phyloP scores from a whole-genome alignment of 768 basidiomycete genomes.

The Lactarius deliciosus region DNA sequence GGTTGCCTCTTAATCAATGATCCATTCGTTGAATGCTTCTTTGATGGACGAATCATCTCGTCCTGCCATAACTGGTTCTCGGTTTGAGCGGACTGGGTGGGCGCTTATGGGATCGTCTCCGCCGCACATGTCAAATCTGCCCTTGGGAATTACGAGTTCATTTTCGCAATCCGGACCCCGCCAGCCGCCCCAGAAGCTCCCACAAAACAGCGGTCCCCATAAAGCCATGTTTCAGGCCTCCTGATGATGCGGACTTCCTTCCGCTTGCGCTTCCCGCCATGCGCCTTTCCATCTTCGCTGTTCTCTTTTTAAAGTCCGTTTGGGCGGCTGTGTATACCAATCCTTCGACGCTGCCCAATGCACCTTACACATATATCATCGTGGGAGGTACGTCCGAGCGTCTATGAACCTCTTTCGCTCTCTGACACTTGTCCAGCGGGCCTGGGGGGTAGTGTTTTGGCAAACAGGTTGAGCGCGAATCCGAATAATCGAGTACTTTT shows the following conservation, averaged over 20 bases:
- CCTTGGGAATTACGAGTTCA: background rate
- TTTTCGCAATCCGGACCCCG: background rate
- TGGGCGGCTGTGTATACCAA: background rate
- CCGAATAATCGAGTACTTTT: constrained; percentile 21
- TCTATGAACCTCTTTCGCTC: background rate
- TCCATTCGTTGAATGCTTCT: background rate
- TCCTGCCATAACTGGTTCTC: background rate
- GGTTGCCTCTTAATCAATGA: background rate
- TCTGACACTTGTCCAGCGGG: constrained; percentile 19
- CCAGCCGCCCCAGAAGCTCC: background rate
- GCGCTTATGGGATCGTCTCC: background rate
- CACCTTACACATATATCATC: constrained; percentile 11
- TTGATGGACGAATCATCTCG: background rate
- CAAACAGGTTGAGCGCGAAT: constrained; percentile 26
- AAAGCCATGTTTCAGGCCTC: background rate
- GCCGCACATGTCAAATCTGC: background rate
- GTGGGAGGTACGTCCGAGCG: constrained; percentile 14
- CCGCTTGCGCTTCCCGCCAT: background rate
- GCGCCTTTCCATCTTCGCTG: background rate
- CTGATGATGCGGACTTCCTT: background rate
- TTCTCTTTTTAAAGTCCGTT: constrained; percentile 1
- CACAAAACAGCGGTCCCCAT: background rate
- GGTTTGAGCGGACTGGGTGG: background rate
- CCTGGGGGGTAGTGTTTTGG: constrained; percentile 27
- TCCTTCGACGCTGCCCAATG: background rate